phyloP scores from a whole-genome alignment of 495 filamentous ascomycete species.

The Immersiella caudata region DNA sequence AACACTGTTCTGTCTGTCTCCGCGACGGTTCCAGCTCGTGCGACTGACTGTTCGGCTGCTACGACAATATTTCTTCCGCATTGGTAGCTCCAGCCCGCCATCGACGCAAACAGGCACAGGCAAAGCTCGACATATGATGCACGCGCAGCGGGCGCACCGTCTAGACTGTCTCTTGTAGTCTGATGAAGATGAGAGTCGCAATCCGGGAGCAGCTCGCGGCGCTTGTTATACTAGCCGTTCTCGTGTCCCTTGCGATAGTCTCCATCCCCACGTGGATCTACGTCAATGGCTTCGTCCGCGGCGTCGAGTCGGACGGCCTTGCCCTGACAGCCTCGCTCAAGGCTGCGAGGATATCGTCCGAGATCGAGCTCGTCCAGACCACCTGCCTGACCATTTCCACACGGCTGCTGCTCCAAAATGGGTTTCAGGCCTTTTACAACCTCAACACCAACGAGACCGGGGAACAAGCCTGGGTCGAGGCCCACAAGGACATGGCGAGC shows the following conservation, averaged over 20 bases:
- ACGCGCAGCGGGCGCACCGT: slow-evolving; percentile 19
- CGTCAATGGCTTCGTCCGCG: slow-evolving; percentile 72
- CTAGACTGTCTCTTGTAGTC: slow-evolving; percentile 39
- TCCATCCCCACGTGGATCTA: slow-evolving; percentile 65
- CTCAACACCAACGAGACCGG: slow-evolving; percentile 47
- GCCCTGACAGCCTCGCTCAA: slow-evolving; percentile 83
- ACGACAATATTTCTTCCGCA: background rate
- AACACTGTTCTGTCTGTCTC: background rate
- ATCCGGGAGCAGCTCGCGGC: slow-evolving; percentile 81
- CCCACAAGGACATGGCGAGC: slow-evolving; percentile 60
- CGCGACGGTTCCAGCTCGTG: background rate
- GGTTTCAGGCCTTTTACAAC: slow-evolving; percentile 63
- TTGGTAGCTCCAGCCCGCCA: background rate
- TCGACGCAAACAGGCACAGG: background rate
- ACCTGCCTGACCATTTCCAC: slow-evolving; percentile 68
- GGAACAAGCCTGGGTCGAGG: slow-evolving; percentile 55
- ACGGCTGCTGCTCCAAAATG: slow-evolving; percentile 65
- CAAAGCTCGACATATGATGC: slow-evolving; percentile 31
- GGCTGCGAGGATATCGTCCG: slow-evolving; percentile 75
- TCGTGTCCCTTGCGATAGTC: slow-evolving; percentile 63
- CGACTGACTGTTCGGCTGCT: background rate
- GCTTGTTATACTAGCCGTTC: slow-evolving; percentile 69
- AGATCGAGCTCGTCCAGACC: slow-evolving; percentile 72
- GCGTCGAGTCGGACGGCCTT: slow-evolving; percentile 60
- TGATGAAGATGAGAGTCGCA: slow-evolving; percentile 71